These are phyloP conservation scores for Calonectria leucothoes DNA, from an alignment of 2,329 filamentous ascomycete species.

Conservation along the genomic window DNA sequence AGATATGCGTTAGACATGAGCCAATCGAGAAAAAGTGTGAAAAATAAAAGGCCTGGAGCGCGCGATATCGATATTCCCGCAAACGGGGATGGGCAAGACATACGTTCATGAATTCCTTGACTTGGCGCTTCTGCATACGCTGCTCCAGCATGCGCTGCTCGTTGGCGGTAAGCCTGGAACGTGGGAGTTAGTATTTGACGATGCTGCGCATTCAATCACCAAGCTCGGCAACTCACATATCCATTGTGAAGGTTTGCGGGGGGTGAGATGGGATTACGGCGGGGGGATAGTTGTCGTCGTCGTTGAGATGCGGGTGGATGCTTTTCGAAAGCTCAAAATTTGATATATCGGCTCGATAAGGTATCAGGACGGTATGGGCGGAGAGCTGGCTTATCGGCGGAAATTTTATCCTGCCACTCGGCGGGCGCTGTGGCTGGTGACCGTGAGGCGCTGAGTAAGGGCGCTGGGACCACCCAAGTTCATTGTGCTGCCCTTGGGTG, in stretches of 20 bases:
- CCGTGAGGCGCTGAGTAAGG: not conserved
- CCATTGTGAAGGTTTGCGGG: slow-evolving; percentile 39
- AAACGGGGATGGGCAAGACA: slow-evolving; percentile 50
- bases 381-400: slow-evolving; percentile 41
- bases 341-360: slow-evolving; percentile 36
- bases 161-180: slow-evolving; percentile 70
- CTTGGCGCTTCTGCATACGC: slow-evolving; percentile 97
- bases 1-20: not conserved
- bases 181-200: slow-evolving; percentile 27
- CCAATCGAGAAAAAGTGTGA: not conserved
- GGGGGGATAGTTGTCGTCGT: slow-evolving; percentile 21
- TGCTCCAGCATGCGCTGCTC: slow-evolving; percentile 94
- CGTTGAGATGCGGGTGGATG: slow-evolving; percentile 21
- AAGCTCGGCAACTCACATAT: slow-evolving; percentile 37
- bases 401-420: slow-evolving; percentile 38
- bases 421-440: not conserved
- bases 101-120: slow-evolving; percentile 99
- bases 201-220: not conserved
- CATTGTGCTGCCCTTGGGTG: not conserved
- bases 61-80: not conserved
- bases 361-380: slow-evolving; percentile 23
- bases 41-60: not conserved
- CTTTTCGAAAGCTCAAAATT: slow-evolving; percentile 44
- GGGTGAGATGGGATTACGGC: slow-evolving; percentile 16
- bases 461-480: not conserved